Percentiles rank a stretch among this genome's conserved stretches.
Conservation (phyloP, 1,284 basidiomycete species). For the Sphaerobolus stellatus region DNA sequence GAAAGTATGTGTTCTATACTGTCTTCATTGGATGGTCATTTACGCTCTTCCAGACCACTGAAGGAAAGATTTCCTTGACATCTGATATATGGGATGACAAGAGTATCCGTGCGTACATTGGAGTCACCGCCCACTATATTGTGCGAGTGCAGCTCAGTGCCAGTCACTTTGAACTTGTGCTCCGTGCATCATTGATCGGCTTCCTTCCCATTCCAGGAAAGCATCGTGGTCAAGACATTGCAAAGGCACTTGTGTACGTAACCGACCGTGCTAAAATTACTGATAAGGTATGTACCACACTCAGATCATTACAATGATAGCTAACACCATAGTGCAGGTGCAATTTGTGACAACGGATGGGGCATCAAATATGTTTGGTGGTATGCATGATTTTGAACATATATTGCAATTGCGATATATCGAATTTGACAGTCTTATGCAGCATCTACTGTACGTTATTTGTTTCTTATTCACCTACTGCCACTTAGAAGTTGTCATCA, state of each 20-base stretch:
- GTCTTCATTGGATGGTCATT: constrained; percentile 11
- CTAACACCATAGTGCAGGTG: background rate
- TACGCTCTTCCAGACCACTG: constrained; percentile 21
- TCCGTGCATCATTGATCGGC: constrained; percentile 30
- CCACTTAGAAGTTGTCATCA: too few species aligned
- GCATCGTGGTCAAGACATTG: constrained; percentile 34
- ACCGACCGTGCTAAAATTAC: constrained; percentile 19
- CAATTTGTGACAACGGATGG: background rate
- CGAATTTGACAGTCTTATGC: background rate
- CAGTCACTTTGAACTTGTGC: constrained; percentile 1
- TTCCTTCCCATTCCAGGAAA: constrained; percentile 31
- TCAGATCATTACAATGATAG: background rate
- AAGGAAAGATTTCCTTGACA: constrained; percentile 34
- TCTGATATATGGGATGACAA: constrained; percentile 35
- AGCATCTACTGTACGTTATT: background rate
- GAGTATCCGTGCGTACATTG: constrained; percentile 34
- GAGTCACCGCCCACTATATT: constrained; percentile 36
- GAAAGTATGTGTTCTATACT: background rate
- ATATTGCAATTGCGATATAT: background rate
- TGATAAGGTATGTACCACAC: constrained; percentile 7
- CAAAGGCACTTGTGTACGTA: constrained; percentile 27
- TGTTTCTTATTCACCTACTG: too few species aligned
- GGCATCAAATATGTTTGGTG: background rate
- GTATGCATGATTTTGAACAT: background rate
- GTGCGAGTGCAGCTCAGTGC: constrained; percentile 17